Conservation (phyloP, 805 yeast species). For the Kodamaea nitidulidarum region DNA sequence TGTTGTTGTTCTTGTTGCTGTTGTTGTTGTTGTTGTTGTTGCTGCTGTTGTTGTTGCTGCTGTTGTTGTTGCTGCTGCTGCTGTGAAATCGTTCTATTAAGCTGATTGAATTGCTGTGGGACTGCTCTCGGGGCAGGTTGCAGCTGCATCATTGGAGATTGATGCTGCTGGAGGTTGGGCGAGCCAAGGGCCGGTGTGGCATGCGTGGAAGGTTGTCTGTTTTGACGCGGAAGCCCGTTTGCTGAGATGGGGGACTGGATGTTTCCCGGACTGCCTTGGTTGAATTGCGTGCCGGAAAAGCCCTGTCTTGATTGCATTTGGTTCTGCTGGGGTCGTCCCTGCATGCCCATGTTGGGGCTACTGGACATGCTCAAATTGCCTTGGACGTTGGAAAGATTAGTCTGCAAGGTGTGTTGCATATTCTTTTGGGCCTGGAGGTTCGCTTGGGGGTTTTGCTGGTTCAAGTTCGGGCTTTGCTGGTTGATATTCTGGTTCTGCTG, state of each 20-base stretch:
- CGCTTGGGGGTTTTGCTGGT: background rate
- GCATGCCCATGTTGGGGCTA: background rate
- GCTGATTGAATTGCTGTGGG: background rate
- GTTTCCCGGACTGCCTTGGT: slow-evolving; percentile 7
- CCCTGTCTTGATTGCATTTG: slow-evolving; percentile 6
- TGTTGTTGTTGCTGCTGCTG: slow-evolving; percentile 7
- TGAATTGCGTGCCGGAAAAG: slow-evolving; percentile 2
- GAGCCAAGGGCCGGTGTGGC: slow-evolving; percentile 12
- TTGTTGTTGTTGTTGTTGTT: background rate
- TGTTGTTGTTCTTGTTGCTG: slow-evolving; percentile 1
- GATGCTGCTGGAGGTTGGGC: slow-evolving; percentile 10
- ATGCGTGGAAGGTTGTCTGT: slow-evolving; percentile 9
- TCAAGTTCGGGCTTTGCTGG: background rate
- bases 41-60: slow-evolving; percentile 9
- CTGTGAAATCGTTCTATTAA: slow-evolving; percentile 1
- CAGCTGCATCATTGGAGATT: slow-evolving; percentile 11
- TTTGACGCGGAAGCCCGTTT: slow-evolving; percentile 9
- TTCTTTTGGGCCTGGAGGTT: background rate
- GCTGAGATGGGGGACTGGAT: slow-evolving; percentile 10
- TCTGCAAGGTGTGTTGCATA: background rate
- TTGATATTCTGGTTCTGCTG: slow-evolving; percentile 26
- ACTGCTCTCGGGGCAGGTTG: slow-evolving; percentile 9
- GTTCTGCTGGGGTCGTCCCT: slow-evolving; percentile 6
- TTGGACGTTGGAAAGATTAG: background rate
- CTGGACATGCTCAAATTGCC: background rate